A percentile compares a stretch with the other conserved stretches of the same genome.
Conservation (phyloP, 805 yeast species). For the Kuraishia molischiana region DNA sequence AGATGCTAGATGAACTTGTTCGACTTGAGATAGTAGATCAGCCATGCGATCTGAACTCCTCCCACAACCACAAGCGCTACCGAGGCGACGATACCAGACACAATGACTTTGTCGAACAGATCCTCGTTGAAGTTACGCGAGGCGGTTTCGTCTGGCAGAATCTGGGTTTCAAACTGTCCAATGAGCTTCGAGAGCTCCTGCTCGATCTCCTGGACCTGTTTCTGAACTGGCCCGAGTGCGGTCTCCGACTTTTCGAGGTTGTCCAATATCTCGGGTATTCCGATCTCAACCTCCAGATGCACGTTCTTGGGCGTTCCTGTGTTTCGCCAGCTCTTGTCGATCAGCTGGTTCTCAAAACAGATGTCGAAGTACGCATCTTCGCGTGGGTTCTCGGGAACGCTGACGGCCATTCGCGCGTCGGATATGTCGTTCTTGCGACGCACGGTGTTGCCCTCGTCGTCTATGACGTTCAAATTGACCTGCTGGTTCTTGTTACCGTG, state of each 20-base stretch:
- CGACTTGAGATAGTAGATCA: constrained; percentile 11
- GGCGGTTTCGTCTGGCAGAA: constrained; percentile 11
- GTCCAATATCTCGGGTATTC: constrained; percentile 13
- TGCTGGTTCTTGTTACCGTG: constrained; percentile 12
- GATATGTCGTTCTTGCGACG: constrained; percentile 14
- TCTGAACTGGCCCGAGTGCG: constrained; percentile 7
- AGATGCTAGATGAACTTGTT: not conserved
- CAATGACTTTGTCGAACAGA: constrained; percentile 10
- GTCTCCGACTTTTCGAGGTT: constrained; percentile 12
- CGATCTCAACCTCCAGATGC: constrained; percentile 13
- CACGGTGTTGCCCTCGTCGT: constrained; percentile 15
- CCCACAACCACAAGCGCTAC: constrained; percentile 9
- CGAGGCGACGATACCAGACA: constrained; percentile 7
- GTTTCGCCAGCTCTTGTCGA: constrained; percentile 19
- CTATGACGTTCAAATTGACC: constrained; percentile 18
- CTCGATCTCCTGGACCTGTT: constrained; percentile 9
- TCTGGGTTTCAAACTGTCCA: constrained; percentile 6
- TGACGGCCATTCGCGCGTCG: constrained; percentile 10
- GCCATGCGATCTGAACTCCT: constrained; percentile 13
- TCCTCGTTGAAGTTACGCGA: constrained; percentile 18
- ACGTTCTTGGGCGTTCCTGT: constrained; percentile 9
- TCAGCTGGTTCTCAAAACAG: constrained; percentile 20
- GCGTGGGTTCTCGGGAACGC: constrained; percentile 10
- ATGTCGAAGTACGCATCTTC: constrained; percentile 14
- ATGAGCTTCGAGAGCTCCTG: constrained; percentile 10